These are phyloP conservation scores for Pyrus pyrifolia DNA, from an alignment of 306 rosid species.

Conservation along the genomic window DNA sequence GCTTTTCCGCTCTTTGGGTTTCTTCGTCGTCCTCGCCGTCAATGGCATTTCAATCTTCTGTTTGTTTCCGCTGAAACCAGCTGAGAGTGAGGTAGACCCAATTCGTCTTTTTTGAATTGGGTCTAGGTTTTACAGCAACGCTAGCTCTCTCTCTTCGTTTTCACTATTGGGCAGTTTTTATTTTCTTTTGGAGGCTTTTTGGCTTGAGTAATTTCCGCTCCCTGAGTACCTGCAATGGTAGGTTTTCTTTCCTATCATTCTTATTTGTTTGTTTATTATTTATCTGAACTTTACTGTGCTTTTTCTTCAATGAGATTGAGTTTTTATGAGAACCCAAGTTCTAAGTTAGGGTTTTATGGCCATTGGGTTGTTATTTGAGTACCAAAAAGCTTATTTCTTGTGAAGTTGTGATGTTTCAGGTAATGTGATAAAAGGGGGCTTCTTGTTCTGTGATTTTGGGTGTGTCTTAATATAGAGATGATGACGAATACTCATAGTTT, in stretches of 20 bases:
- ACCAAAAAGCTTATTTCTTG: conserved; percentile 2
- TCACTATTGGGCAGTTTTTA: neutral
- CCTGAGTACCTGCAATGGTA: neutral
- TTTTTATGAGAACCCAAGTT: neutral
- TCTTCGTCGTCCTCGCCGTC: neutral
- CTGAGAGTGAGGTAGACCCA: neutral
- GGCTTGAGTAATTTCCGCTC: neutral
- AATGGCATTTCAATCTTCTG: conserved; percentile 3
- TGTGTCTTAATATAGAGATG: conserved; percentile 22
- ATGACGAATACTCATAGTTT: conserved; percentile 30
- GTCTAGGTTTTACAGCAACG: conserved; percentile 1
- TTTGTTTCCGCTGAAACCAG: neutral
- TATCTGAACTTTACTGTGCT: neutral
- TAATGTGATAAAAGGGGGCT: conserved; percentile 18
- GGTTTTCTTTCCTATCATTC: neutral
- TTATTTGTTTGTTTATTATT: neutral
- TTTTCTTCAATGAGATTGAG: conserved; percentile 12
- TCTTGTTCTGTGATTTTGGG: neutral
- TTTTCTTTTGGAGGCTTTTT: conserved; percentile 5
- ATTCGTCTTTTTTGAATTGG: neutral
- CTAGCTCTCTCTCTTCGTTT: neutral
- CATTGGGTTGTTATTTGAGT: conserved; percentile 20
- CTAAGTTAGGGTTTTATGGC: neutral
- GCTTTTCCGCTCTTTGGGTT: neutral
- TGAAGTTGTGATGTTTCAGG: conserved; percentile 12